Evolutionary conservation across 2,329 filamentous ascomycete genomes (phyloP).

Genomic region (Lachnellula willkommii): DNA sequence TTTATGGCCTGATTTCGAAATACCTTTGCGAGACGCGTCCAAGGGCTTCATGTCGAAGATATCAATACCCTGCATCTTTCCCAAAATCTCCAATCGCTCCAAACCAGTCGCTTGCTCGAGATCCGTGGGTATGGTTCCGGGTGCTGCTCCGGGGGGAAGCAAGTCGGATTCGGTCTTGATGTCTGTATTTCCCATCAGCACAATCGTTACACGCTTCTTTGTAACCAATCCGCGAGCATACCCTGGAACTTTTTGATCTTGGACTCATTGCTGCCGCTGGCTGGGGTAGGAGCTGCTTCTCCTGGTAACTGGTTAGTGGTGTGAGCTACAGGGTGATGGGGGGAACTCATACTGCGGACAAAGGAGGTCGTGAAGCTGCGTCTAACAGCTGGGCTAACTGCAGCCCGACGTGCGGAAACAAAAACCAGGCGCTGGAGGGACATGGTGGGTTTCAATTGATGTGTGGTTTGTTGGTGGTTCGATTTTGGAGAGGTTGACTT

Average conservation of each 20-base stretch:
- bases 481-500: not conserved
- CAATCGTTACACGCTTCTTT: conserved; percentile 7
- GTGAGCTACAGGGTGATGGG: conserved; percentile 24
- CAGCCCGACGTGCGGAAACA: conserved; percentile 55
- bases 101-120: conserved; percentile 94
- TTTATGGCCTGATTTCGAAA: conserved; percentile 9
- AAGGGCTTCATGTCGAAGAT: conserved; percentile 98
- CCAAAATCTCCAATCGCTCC: conserved; percentile 96
- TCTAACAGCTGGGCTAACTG: conserved; percentile 47
- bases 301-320: conserved; percentile 17
- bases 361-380: conserved; percentile 57
- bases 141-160: conserved; percentile 70
- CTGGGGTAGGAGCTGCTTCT: conserved; percentile 22
- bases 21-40: conserved; percentile 81
- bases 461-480: not conserved
- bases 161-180: conserved; percentile 80
- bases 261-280: conserved; percentile 16
- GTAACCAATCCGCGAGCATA: conserved; percentile 13
- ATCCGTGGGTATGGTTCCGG: conserved; percentile 86
- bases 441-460: conserved; percentile 41
- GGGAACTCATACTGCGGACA: conserved; percentile 50
- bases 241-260: conserved; percentile 33
- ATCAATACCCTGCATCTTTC: conserved; percentile 98
- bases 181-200: conserved; percentile 49
- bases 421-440: conserved; percentile 60